Evolutionary conservation across 2,329 filamentous ascomycete species (phyloP), one percentile per base, ranked within the genome.

Genomic region (Xylariaceae sp.): DNA sequence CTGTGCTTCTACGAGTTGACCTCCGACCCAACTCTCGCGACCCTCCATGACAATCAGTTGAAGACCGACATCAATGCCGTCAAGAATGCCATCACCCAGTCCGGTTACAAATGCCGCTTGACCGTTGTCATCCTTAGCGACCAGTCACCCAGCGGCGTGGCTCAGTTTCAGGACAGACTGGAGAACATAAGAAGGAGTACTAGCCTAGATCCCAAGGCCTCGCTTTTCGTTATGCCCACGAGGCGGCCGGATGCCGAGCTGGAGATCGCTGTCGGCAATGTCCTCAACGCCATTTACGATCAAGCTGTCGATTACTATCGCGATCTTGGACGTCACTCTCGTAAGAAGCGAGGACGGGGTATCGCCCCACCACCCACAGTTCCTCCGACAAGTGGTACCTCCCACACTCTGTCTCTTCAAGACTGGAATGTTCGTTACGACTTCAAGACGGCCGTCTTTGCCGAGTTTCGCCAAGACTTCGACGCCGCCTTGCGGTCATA

Each of bases 381-480:
- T 31, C 89, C 90, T 5, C 89, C 90, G 1, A 92, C 89, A 0
- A 84, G 80, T 17, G 89, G 89, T 27, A 95, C 89, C 1, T 95
- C 90, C 1, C 88, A 94, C 62, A 89, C 87, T 0, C 71, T 96
- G n/a, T 88, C 90, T 1, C 75, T 86, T 10, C 84, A 90, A 39
- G 91, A 89, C 3, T 99, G 92, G 94, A 90, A 90, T 62, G 86
- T 95, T 46, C 85, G 92, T 14, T 96, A 96, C 68, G 92, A 99
- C 63, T 90, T 95, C 72, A 99, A 99, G 66, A 78, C 91, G 15
- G 92, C 86, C 6, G 76, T 96, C 0, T 89, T 97, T 63, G 89
- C 91, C 27, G 92, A 97, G 64, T 96, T 95, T 58, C 82, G 94
- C 9, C 89, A 95, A 64, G 94, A 97, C 66, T 89, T 92, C 78